A percentile compares a stretch with the other conserved stretches of the same genome.
phyloP scores from a whole-genome alignment of 352 stramenopile genomes.

The Phytopythium aichiense region DNA sequence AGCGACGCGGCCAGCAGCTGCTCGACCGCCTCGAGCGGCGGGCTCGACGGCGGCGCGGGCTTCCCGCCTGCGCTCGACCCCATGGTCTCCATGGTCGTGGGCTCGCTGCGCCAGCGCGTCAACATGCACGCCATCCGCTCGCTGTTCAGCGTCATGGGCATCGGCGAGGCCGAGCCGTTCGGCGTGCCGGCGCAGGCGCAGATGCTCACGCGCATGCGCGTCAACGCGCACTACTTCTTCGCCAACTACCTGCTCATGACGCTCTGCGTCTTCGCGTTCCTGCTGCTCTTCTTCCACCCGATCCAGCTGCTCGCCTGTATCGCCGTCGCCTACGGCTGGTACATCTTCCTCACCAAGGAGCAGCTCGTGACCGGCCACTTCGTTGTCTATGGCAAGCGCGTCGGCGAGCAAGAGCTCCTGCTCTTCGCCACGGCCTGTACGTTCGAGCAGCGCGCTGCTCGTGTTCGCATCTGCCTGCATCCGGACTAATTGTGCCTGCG shows the following conservation, averaged over 20 bases:
- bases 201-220: conserved; percentile 49
- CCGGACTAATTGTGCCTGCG: not conserved
- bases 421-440: conserved; percentile 56
- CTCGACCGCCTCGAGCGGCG: not conserved
- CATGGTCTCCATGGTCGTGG: conserved; percentile 32
- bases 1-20: conserved; percentile 2
- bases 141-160: conserved; percentile 59
- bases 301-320: conserved; percentile 65
- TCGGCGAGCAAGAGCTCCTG: conserved; percentile 61
- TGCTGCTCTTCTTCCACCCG: conserved; percentile 71
- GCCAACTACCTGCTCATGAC: conserved; percentile 72
- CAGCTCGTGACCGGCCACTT: conserved; percentile 42
- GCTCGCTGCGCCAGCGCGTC: conserved; percentile 37
- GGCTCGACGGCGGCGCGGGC: not conserved
- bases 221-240: conserved; percentile 68
- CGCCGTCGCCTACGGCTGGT: conserved; percentile 55
- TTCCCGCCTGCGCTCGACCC: conserved; percentile 14
- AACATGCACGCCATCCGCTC: conserved; percentile 42
- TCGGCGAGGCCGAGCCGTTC: conserved; percentile 61
- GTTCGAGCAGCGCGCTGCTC: conserved; percentile 8
- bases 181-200: conserved; percentile 44
- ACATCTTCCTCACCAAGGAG: conserved; percentile 62
- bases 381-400: conserved; percentile 44
- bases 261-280: conserved; percentile 53
- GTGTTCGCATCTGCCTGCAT: not conserved